These are phyloP conservation scores for Fragilaria radians DNA, from an alignment of 108 stramenopile genomes.

Conservation along the genomic window DNA sequence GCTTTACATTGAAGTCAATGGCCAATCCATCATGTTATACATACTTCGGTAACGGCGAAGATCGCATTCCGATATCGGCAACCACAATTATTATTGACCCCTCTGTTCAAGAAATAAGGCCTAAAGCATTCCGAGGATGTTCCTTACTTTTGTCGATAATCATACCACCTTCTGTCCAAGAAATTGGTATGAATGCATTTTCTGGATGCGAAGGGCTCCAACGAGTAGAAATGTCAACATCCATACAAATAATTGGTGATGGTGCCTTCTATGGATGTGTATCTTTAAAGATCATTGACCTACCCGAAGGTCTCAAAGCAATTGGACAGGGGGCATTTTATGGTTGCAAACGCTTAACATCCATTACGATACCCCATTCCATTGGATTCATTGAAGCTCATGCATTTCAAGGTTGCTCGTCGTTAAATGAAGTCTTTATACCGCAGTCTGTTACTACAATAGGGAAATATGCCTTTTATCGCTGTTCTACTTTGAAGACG, in stretches of 20 bases:
- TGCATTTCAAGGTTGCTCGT: background rate
- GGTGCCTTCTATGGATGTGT: background rate
- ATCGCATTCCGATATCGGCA: background rate
- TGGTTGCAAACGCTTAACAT: background rate
- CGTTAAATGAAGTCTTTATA: background rate
- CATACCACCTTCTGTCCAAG: background rate
- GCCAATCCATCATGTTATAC: too few relatives aligned
- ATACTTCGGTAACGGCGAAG: background rate
- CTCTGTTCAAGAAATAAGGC: background rate
- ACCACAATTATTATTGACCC: background rate
- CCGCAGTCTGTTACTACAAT: background rate
- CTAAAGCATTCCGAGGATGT: background rate
- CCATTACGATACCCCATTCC: background rate
- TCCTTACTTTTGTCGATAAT: background rate
- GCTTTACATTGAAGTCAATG: too few relatives aligned
- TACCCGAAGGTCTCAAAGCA: background rate
- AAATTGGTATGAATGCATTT: background rate
- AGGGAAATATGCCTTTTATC: background rate
- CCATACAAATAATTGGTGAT: background rate
- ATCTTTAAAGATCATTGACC: background rate
- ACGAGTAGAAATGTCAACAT: background rate
- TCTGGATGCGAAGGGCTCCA: background rate
- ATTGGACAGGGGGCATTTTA: conserved; percentile 1
- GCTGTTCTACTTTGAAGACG: background rate
- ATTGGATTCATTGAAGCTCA: background rate